phyloP scores from a whole-genome alignment of 805 yeast genomes.

The Jamesozyma lodderae region DNA sequence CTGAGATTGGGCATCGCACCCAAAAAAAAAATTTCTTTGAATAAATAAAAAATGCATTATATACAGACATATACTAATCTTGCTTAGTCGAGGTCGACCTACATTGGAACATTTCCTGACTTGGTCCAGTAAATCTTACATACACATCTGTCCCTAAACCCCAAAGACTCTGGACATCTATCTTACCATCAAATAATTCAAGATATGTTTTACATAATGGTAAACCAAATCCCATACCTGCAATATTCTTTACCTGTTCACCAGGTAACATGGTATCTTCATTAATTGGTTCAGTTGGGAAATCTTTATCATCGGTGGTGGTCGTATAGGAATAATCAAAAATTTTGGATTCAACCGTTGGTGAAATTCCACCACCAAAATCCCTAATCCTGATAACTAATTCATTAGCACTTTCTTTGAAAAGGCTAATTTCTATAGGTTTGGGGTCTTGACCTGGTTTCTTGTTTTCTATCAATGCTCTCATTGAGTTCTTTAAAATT shows the following conservation, averaged over 20 bases:
- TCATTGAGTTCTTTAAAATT: slow-evolving; percentile 72
- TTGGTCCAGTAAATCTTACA: slow-evolving; percentile 37
- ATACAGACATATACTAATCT: no score
- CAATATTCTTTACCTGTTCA: slow-evolving; percentile 56
- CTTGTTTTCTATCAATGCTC: slow-evolving; percentile 76
- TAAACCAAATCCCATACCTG: slow-evolving; percentile 95
- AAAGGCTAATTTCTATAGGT: slow-evolving; percentile 23
- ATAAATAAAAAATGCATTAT: no score
- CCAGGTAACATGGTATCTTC: slow-evolving; percentile 52
- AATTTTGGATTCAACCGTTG: slow-evolving; percentile 53
- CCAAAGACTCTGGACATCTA: slow-evolving; percentile 59
- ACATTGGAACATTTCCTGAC: slow-evolving; percentile 9
- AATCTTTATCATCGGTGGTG: slow-evolving; percentile 4
- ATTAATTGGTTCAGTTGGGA: neutral
- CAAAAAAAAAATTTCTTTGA: no score
- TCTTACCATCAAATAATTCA: slow-evolving; percentile 61
- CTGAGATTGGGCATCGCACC: no score
- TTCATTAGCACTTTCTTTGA: slow-evolving; percentile 29
- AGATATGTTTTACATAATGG: slow-evolving; percentile 75
- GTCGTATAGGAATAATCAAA: slow-evolving; percentile 86
- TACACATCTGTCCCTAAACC: slow-evolving; percentile 80
- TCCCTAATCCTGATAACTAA: slow-evolving; percentile 75
- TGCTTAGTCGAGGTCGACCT: no score
- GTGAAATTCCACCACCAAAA: slow-evolving; percentile 80
- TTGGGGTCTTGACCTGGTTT: slow-evolving; percentile 6